Conservation (phyloP, 805 yeast genomes). For the Phaffomyces thermotolerans region DNA sequence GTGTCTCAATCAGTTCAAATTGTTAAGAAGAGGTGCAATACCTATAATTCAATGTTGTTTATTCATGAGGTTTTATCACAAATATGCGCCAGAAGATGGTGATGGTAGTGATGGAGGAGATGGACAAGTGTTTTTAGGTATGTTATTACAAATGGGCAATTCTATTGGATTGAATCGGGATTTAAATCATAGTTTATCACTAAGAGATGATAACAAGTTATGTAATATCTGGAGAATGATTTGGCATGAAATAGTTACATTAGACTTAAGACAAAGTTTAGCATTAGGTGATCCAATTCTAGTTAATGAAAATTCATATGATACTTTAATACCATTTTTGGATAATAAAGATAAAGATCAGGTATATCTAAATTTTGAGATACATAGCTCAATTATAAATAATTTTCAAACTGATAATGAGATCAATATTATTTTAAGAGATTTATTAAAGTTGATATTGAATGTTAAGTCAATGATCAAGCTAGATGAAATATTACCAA, state of each 20-base stretch:
- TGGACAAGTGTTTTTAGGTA: slow-evolving; percentile 44
- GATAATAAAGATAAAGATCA: slow-evolving; percentile 27
- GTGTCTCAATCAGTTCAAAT: slow-evolving; percentile 48
- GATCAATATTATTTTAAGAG: slow-evolving; percentile 26
- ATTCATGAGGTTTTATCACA: slow-evolving; percentile 44
- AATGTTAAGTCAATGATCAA: slow-evolving; percentile 33
- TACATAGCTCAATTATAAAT: slow-evolving; percentile 37
- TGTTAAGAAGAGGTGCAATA: slow-evolving; percentile 41
- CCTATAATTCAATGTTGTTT: slow-evolving; percentile 49
- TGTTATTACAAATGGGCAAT: slow-evolving; percentile 48
- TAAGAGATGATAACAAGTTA: slow-evolving; percentile 19
- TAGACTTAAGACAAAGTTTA: slow-evolving; percentile 40
- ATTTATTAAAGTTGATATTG: slow-evolving; percentile 31
- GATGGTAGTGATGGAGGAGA: slow-evolving; percentile 54
- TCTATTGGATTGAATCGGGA: slow-evolving; percentile 55
- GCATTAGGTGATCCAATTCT: slow-evolving; percentile 41
- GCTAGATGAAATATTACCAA: slow-evolving; percentile 30
- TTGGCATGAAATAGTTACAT: slow-evolving; percentile 44
- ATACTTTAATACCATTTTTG: slow-evolving; percentile 40
- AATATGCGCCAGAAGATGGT: slow-evolving; percentile 52
- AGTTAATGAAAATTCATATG: slow-evolving; percentile 35
- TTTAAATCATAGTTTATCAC: slow-evolving; percentile 31
- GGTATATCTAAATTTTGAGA: slow-evolving; percentile 29
- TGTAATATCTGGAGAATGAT: slow-evolving; percentile 49
- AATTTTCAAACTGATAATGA: slow-evolving; percentile 26